Evolutionary conservation across 2,329 filamentous ascomycete species (phyloP), one percentile per base, ranked within the genome.

Genomic region (Scortechinia acanthostroma): DNA sequence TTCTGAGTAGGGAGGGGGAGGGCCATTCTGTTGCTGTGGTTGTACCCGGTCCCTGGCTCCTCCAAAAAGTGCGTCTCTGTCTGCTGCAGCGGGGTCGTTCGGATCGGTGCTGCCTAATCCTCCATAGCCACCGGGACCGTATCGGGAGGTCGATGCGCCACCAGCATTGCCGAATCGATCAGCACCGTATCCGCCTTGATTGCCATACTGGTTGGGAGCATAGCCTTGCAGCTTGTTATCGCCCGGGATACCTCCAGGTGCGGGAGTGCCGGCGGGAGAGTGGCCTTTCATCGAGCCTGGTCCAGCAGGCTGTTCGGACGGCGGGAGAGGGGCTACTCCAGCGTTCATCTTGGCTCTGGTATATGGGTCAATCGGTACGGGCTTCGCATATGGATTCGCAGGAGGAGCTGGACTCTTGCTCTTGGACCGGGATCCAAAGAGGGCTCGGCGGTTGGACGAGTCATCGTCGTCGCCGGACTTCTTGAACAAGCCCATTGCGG

Each of bases 11-110:
- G 58, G 56, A 5, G 58, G 56, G 16, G 60, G 61, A 3, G 51
- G 54, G 20, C 47, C 53, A 21, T 50, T 49, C 45, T 62, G 62
- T 46, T 63, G 57, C 48, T 64, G 63, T 44, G 72, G 64, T 52
- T 76, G 66, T 33, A 62, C 58, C 45, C 76, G 62, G 45, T 76
- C 62, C 16, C 65, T 58, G 2, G 77, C 76, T 48, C 73, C 73
- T 19, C 77, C 77, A 47, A 83, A 82, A 2, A 83, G 65, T 42
- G 73, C 75, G 53, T 76, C 71, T 49, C 76, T 65, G 46, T 73
- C 75, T 28, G 66, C 67, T 47, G 80, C 77, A 13, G 63, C 63
- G 23, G 72, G 70, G 50, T 76, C 70, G 45, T 72, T 69, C 43
- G 69, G 67, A 49, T 69, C 65, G 43, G 59, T 53, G 42, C 66